Conservation (phyloP, 495 filamentous ascomycete species). For the Penicillium steckii region DNA sequence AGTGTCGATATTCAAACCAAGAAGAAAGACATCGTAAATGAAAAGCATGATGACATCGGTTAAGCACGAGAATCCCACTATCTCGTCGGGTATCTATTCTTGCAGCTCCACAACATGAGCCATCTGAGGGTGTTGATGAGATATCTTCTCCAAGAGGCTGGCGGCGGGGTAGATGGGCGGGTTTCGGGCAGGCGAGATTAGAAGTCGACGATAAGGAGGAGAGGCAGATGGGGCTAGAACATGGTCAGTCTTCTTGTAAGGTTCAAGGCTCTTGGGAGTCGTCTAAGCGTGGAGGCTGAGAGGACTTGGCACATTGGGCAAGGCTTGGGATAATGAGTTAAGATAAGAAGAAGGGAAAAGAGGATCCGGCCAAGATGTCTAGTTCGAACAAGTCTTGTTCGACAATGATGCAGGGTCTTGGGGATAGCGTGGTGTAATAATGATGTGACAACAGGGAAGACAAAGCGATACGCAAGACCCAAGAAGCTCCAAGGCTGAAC, state of each 20-base stretch:
- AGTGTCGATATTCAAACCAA: constrained; percentile 35
- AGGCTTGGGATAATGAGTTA: neutral
- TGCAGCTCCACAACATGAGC: neutral
- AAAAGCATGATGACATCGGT: constrained; percentile 35
- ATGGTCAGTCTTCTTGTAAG: constrained; percentile 2
- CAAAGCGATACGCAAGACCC: neutral
- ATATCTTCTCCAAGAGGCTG: neutral
- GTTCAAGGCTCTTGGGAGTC: neutral
- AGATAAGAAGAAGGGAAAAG: neutral
- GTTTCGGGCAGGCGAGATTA: constrained; percentile 20
- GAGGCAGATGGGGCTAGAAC: constrained; percentile 24
- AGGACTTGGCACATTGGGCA: neutral
- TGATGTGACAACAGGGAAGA: constrained; percentile 1
- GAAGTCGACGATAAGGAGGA: constrained; percentile 26
- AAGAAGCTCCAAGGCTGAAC: neutral
- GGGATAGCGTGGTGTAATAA: neutral
- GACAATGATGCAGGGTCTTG: neutral
- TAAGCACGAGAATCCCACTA: constrained; percentile 26
- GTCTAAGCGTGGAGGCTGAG: neutral
- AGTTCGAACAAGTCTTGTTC: neutral
- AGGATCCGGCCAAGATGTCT: neutral
- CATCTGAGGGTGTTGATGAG: neutral
- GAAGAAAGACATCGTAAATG: constrained; percentile 31
- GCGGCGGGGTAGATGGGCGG: constrained; percentile 13
- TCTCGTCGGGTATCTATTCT: neutral